Evolutionary conservation across 805 yeast species (phyloP), one percentile per base, ranked within the genome.

Genomic region (Sugiyamaella smithiae): DNA sequence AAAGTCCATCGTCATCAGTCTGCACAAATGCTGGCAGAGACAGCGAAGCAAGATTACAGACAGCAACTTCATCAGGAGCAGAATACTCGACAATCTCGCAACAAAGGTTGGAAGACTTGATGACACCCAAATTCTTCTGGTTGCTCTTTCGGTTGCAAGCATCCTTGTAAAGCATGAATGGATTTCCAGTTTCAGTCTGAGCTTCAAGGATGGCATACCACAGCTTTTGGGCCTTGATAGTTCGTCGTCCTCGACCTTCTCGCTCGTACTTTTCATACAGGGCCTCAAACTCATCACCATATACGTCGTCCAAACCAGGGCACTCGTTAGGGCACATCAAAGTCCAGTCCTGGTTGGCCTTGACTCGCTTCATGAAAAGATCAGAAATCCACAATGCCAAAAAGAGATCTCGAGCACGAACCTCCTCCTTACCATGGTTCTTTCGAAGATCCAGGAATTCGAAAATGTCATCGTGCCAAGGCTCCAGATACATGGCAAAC

Each of bases 111-210:
- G 97, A 88, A 5, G 96, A 87, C 68, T 90, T 90, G 67, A 91
- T 91, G 14, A 84, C 80, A 45, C 99, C 98, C 59, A 91, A 71
- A 67, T 91, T 91, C 74, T 88, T 81, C 67, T 91, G 99, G 68
- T 91, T 91, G 40, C 89, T 80, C 69, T 91, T 89, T 43, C 66
- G 58, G 69, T 91, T 91, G 70, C 96, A 86, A 7, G 96, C 78
- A 71, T 91, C 99, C 65, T 91, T 91, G 75, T 87, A 91, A 12
- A 91, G 74, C 84, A 91, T 82, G 73, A 87, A 91, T 22, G 99
- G 99, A 58, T 86, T 87, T 45, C 99, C 98, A 2, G 98, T 90
- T 70, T 91, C 97, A 32, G 93, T 86, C 71, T 91, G 99, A 28
- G 97, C 82, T 64, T 88, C 93, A 48, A 91, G 67, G 48, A 91